Evolutionary conservation across 75 land plant genomes (phyloP), one percentile per base, ranked within the genome.

Genomic region (Cryptomeria japonica): DNA sequence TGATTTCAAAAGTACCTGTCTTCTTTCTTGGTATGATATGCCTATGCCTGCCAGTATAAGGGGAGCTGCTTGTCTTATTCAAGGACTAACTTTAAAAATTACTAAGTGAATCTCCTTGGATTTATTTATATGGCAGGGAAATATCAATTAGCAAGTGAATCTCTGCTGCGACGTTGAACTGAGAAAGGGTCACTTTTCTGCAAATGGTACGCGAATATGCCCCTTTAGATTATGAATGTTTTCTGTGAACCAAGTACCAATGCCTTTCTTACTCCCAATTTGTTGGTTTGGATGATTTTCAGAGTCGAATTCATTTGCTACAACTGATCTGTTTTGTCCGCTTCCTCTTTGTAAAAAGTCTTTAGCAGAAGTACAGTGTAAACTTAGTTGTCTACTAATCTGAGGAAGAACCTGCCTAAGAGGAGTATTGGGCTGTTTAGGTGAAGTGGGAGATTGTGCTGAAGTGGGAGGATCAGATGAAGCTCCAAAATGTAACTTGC

Each of bases 141-240:
- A 13, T 34, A 14, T 32, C 78, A 76, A 16, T 16, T 34, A 76
- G 38, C 34, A 76, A 76, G 37, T 16, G 38, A 32, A 32, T 8
- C 55, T 51, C 55, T 51, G 55, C 55, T 51, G 55, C 51, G 0
- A 49, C 46, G 44, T 42, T 42, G 3, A 42, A 42, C 44, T 42
- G 22, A 77, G 38, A 77, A 38, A 5, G 0, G 28, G 49, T n/a
- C 31, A 82, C 84, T 82, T 82, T 82, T 82, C 84, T 46, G 51
- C 31, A 46, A 82, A 82, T 38, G 84, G 84, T 38, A 9, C 31
- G 11, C 84, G 47, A n/a, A 82, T 82, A 82, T 82, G 84, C 46
- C 84, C 84, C 51, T 82, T 82, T 44, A 82, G 51, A 46, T 12
- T 82, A 46, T 82, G 84, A 42, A 82, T 82, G 46, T 82, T 82